A percentile compares a stretch with the other conserved stretches of the same genome.
Conservation (phyloP, 805 yeast species). For the Ascoidea tarda region DNA sequence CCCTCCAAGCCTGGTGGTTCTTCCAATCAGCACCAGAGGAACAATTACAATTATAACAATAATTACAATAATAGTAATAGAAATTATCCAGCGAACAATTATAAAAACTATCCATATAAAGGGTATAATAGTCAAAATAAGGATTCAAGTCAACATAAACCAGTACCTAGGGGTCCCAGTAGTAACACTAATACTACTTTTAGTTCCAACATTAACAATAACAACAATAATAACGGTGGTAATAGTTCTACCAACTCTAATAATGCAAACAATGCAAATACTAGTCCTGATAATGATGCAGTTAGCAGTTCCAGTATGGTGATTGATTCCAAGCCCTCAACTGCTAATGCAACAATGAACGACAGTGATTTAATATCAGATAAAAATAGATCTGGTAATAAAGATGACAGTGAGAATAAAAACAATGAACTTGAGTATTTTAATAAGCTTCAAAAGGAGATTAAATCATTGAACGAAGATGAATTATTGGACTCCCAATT, state of each 20-base stretch:
- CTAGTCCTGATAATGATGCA: not conserved
- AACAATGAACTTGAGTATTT: not conserved
- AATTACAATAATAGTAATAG: not conserved
- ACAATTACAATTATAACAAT: not conserved
- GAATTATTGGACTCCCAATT: too few relatives aligned
- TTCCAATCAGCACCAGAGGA: not conserved
- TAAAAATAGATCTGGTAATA: too few relatives aligned
- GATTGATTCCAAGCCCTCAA: not conserved
- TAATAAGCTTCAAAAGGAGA: too few relatives aligned
- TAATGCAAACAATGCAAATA: not conserved
- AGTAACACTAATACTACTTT: not conserved
- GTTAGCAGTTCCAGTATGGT: not conserved
- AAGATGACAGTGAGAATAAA: too few relatives aligned
- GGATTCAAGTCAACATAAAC: not conserved
- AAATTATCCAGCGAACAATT: not conserved
- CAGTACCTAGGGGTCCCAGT: not conserved
- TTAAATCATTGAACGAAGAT: not conserved
- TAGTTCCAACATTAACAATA: not conserved
- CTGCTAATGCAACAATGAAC: not conserved
- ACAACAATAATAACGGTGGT: not conserved
- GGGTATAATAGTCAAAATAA: not conserved
- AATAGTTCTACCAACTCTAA: not conserved
- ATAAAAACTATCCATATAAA: not conserved
- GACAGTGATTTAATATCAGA: not conserved
- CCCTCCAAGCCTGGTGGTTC: not conserved